Percentiles rank a stretch among this genome's conserved stretches.
Evolutionary conservation across 1,139 yeast species (phyloP).

Genomic region (Kodamaea derodonti): DNA sequence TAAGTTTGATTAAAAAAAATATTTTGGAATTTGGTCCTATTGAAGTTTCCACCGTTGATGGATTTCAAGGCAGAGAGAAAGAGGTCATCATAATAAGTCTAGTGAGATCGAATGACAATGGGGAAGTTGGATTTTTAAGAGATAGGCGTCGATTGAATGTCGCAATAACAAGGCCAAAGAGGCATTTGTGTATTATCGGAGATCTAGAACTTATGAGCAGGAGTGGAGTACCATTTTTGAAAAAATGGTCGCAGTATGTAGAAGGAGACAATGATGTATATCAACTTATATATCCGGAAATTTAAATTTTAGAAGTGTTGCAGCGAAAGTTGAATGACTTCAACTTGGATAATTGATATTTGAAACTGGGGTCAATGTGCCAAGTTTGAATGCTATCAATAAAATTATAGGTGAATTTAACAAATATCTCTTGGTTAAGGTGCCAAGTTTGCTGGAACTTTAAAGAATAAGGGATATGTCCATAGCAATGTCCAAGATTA

Average conservation of each 20-base stretch:
- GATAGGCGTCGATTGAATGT: constrained; percentile 78
- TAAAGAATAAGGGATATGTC: too few relatives aligned
- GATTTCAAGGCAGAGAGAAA: constrained; percentile 64
- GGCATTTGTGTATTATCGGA: constrained; percentile 83
- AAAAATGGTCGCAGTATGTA: constrained; percentile 68
- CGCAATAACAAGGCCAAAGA: constrained; percentile 86
- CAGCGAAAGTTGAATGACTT: too few relatives aligned
- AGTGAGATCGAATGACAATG: constrained; percentile 43
- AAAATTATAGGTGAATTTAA: too few relatives aligned
- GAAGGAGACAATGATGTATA: constrained; percentile 41
- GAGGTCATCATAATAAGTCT: constrained; percentile 64
- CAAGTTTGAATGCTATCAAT: too few relatives aligned
- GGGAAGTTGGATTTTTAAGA: constrained; percentile 70
- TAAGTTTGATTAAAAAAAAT: constrained; percentile 50
- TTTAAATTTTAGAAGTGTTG: constrained; percentile 18
- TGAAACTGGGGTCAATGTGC: too few relatives aligned
- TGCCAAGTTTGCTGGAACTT: too few relatives aligned
- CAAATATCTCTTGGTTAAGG: too few relatives aligned
- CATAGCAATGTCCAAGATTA: too few relatives aligned
- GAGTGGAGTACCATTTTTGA: constrained; percentile 46
- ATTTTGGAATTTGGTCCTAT: constrained; percentile 24
- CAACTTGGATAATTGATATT: too few relatives aligned
- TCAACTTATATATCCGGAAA: constrained; percentile 66
- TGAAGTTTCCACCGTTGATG: constrained; percentile 46
- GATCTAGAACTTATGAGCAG: constrained; percentile 62